phyloP scores from a whole-genome alignment of 192 early-diverging fungal species.

The Kickxella alabastrina region DNA sequence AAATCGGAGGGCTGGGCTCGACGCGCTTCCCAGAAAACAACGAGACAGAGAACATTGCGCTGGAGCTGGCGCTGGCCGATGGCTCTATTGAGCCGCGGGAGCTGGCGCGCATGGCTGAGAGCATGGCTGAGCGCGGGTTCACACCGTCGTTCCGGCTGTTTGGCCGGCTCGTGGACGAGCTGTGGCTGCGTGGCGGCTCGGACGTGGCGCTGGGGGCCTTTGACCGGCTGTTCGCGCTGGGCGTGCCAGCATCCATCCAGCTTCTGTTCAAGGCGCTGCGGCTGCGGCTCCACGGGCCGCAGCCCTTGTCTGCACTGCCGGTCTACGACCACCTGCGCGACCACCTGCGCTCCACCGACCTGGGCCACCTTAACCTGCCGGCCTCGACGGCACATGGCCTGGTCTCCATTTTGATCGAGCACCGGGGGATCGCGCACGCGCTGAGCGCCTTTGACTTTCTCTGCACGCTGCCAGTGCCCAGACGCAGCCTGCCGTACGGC shows the following conservation, averaged over 20 bases:
- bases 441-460: slow-evolving; percentile 22
- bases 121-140: slow-evolving; percentile 23
- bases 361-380: slow-evolving; percentile 6
- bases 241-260: slow-evolving; percentile 13
- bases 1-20: slow-evolving; percentile 4
- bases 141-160: slow-evolving; percentile 19
- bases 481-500: slow-evolving; percentile 20
- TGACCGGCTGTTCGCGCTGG: slow-evolving; percentile 7
- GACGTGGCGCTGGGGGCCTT: slow-evolving; percentile 21
- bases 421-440: slow-evolving; percentile 17
- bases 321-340: slow-evolving; percentile 16
- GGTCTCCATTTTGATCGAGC: slow-evolving; percentile 12
- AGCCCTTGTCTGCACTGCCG: slow-evolving; percentile 3
- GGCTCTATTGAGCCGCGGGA: neutral
- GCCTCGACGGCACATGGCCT: neutral
- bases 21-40: slow-evolving; percentile 27
- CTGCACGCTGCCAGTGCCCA: slow-evolving; percentile 10
- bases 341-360: slow-evolving; percentile 5
- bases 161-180: neutral
- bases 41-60: slow-evolving; percentile 18
- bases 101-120: slow-evolving; percentile 1
- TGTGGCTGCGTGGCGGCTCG: slow-evolving; percentile 12
- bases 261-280: slow-evolving; percentile 10
- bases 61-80: slow-evolving; percentile 13
- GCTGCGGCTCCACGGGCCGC: slow-evolving; percentile 4